A percentile compares a stretch with the other conserved stretches of the same genome.
Evolutionary conservation across 305 asterid species (phyloP).

Genomic region (Salvia sclarea): DNA sequence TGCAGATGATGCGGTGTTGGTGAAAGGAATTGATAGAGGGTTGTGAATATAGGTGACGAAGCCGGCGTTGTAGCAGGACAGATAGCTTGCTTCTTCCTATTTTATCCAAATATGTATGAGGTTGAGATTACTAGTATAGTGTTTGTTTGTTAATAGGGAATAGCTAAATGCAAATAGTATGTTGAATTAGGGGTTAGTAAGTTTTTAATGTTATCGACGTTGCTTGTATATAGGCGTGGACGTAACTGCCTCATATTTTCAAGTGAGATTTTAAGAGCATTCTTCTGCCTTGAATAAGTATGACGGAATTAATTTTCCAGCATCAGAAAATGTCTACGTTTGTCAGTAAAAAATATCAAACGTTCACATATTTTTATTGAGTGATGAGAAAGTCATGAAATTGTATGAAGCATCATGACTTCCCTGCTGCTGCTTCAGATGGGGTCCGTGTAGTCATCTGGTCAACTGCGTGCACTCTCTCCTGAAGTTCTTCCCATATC

Average conservation of each 20-base stretch:
- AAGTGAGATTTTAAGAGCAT: not conserved
- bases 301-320: too few relatives aligned
- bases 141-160: slow-evolving; percentile 19
- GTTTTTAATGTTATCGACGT: slow-evolving; percentile 11
- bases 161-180: slow-evolving; percentile 32
- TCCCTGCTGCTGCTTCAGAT: slow-evolving; percentile 55
- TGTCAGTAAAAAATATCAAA: not conserved
- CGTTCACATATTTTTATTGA: not conserved
- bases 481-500: slow-evolving; percentile 98
- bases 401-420: slow-evolving; percentile 26
- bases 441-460: slow-evolving; percentile 95
- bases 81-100: slow-evolving; percentile 28
- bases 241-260: not conserved
- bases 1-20: slow-evolving; percentile 37
- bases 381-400: not conserved
- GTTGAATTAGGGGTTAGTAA: slow-evolving; percentile 31
- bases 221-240: slow-evolving; percentile 27
- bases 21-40: slow-evolving; percentile 33
- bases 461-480: slow-evolving; percentile 91
- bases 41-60: slow-evolving; percentile 65
- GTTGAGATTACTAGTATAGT: slow-evolving; percentile 20
- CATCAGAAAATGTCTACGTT: too few relatives aligned
- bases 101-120: slow-evolving; percentile 17
- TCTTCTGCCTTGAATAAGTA: too few relatives aligned
- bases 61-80: slow-evolving; percentile 16